Evolutionary conservation across 1,139 yeast species (phyloP).

Genomic region (Debaryomyces psychrophilus): DNA sequence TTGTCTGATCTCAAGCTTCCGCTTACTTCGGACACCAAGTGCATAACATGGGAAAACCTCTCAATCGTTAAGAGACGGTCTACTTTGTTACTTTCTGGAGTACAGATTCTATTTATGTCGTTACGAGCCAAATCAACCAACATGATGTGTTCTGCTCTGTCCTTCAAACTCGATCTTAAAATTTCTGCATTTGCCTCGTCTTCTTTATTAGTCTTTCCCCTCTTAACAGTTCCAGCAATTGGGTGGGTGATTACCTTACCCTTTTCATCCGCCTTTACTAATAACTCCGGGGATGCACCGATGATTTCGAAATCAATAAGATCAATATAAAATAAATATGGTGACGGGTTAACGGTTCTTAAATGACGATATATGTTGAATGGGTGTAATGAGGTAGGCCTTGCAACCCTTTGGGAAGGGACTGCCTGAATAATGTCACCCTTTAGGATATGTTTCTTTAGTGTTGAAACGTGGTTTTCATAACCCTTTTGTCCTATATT

Average conservation of each 20-base stretch:
- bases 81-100: slow-evolving; percentile 79
- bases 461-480: slow-evolving; percentile 71
- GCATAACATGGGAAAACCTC: slow-evolving; percentile 97
- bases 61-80: slow-evolving; percentile 88
- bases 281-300: slow-evolving; percentile 95
- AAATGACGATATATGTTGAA: slow-evolving; percentile 93
- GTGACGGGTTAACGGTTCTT: slow-evolving; percentile 95
- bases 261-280: slow-evolving; percentile 76
- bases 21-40: slow-evolving; percentile 90
- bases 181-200: slow-evolving; percentile 81
- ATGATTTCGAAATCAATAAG: slow-evolving; percentile 89
- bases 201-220: slow-evolving; percentile 90
- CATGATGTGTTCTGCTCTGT: slow-evolving; percentile 98
- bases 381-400: slow-evolving; percentile 94
- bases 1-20: slow-evolving; percentile 84
- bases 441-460: slow-evolving; percentile 78
- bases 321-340: slow-evolving; percentile 92
- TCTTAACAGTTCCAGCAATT: slow-evolving; percentile 91
- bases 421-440: slow-evolving; percentile 98
- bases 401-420: slow-evolving; percentile 93
- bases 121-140: slow-evolving; percentile 95
- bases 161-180: slow-evolving; percentile 79
- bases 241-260: slow-evolving; percentile 90
- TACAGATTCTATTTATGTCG: slow-evolving; percentile 92
- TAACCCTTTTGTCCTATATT: slow-evolving; percentile 94